Evolutionary conservation across 345 rosid species (phyloP), one percentile per base, ranked within the genome.

Genomic region (Murraya paniculata): DNA sequence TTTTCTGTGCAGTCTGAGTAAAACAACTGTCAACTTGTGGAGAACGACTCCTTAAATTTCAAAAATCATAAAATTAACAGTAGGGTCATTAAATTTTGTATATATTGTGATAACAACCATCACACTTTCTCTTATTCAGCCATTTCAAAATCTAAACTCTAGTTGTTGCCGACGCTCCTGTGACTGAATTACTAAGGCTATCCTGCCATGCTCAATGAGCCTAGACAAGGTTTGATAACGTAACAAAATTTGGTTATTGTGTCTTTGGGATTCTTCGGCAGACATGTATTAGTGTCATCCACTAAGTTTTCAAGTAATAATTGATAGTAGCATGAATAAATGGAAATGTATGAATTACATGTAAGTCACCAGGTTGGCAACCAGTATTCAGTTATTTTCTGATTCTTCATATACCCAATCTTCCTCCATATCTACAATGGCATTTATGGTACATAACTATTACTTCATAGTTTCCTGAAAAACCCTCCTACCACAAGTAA

Each of bases 301-400:
- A 53, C 61, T 33, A 3, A 56, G 25, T 14, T 76, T 24, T 33
- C 13, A 57, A 76, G 38, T 67, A 33, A 65, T 24, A 39, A 48
- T 28, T 36, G 19, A 67, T 33, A 27, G 27, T 33, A 18, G 27
- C 65, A 67, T 30, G 16, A 25, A 65, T 66, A 14, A 53, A 75
- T 33, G 60, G 59, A 74, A 11, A 50, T 75, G 2, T 33, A 31
- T 8, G 10, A 64, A 50, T 74, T 22, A 53, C 22, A 50, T 31
- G 7, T 50, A 45, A 64, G 72, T 65, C 65, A 53, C 64, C 72
- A 65, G 65, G 72, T 76, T 76, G 79, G 64, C 72, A 24, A 35
- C 56, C 61, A 35, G 24, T 35, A 21, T 55, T 76, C 33, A 28
- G 25, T 55, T 55, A 55, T 50, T 61, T 66, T 66, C 50, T 76